Evolutionary conservation across 2,329 filamentous ascomycete genomes (phyloP), one percentile per base, ranked within the genome.

Genomic region (Stagonosporopsis rhizophila): DNA sequence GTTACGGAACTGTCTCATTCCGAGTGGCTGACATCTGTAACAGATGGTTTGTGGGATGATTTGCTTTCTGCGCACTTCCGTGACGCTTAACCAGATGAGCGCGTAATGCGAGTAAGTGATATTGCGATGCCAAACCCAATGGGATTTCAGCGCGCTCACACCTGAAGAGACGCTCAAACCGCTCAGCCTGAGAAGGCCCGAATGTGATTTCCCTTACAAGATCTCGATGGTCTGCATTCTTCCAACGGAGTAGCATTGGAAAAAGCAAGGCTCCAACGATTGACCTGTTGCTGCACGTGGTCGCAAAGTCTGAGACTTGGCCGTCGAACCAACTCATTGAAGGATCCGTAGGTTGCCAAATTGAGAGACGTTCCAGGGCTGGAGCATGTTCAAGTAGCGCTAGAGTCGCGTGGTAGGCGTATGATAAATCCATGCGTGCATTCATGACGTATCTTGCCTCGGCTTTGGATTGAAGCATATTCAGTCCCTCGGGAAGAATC

Each of bases 341-440:
- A 8, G 62, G 45, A 27, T 71, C 67, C 2, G 67, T 62, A n/a
- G 69, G 68, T 25, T 72, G 67, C 65, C 66, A 71, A 3, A 70
- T 39, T 4, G 67, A 59, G 9, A 71, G 57, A 1, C 65, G 68
- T 48, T 65, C 55, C 8, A 73, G 53, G n/a, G 48, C 17, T 8
- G 52, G 27, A 2, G 63, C 41, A 19, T 61, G 56, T 12, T 68
- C 65, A 11, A 72, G 56, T 23, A 72, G 27, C 1, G 48, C 40
- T 14, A 68, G 57, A 3, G 58, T 60, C 5, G 64, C 57, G 30
- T 68, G 60, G 20, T 65, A 69, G 28, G 65, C 62, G 34, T 66
- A 68, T 2, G 65, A 65, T 4, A 68, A 44, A 38, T 73, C 68
- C 67, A 70, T 73, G 17, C 66, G 59, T 14, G 67, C 69, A 5